Evolutionary conservation across 495 filamentous ascomycete genomes (phyloP).

Genomic region (Terfezia claveryi): DNA sequence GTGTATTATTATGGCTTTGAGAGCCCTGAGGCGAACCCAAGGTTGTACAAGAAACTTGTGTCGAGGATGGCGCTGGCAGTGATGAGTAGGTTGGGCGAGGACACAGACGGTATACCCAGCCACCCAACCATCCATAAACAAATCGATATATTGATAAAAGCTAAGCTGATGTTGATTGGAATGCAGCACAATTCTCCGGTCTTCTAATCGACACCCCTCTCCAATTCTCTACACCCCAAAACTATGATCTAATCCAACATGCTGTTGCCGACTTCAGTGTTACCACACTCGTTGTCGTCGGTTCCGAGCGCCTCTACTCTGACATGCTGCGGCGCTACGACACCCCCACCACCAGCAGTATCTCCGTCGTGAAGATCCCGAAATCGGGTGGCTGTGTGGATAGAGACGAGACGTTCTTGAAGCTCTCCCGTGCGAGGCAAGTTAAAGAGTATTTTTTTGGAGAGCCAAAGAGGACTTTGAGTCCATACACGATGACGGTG

Average conservation of each 20-base stretch:
- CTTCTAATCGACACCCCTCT: conserved; percentile 76
- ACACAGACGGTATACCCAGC: conserved; percentile 25
- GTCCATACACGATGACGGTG: conserved; percentile 60
- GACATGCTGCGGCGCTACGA: conserved; percentile 56
- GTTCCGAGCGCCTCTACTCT: conserved; percentile 59
- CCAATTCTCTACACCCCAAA: conserved; percentile 36
- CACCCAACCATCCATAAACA: background rate
- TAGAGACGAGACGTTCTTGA: conserved; percentile 53
- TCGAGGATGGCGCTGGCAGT: conserved; percentile 61
- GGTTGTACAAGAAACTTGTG: conserved; percentile 48
- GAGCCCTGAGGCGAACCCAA: conserved; percentile 49
- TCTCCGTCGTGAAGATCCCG: conserved; percentile 54
- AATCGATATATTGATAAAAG: background rate
- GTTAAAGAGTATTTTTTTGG: conserved; percentile 93
- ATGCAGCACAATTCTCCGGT: conserved; percentile 38
- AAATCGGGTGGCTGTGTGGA: conserved; percentile 80
- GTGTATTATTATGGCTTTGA: conserved; percentile 74
- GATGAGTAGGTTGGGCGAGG: conserved; percentile 56
- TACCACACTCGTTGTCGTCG: conserved; percentile 60
- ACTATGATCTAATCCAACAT: conserved; percentile 56
- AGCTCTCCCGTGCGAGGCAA: conserved; percentile 42
- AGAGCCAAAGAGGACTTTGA: conserved; percentile 43
- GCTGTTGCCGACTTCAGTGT: conserved; percentile 74
- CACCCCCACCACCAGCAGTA: conserved; percentile 32
- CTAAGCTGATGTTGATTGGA: too few species aligned